Evolutionary conservation across 768 basidiomycete genomes (phyloP), one percentile per base, ranked within the genome.

Genomic region (Gloeophyllum trabeum): DNA sequence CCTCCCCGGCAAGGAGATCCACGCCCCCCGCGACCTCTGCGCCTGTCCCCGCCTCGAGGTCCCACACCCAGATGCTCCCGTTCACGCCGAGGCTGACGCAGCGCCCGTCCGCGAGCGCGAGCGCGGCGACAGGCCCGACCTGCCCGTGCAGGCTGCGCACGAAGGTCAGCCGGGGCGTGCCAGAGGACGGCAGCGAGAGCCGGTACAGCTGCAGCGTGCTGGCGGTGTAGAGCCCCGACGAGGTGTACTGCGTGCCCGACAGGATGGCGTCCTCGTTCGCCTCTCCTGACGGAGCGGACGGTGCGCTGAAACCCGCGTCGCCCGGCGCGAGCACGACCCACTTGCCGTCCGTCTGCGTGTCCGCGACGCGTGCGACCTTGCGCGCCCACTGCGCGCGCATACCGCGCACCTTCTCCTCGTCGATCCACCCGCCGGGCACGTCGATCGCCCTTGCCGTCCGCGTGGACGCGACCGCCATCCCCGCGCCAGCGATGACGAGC

Each of bases 31-130:
- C 39, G 0, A 70, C 61, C 49, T 65, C 64, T 7, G 57, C 53
- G 34, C 64, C 59, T 21, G 59, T 55, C 18, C 63, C 67, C 7
- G 66, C 70, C 55, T 90, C 87, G 24, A 90, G 65, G 60, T 90
- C 87, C 87, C 87, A 90, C 2, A 86, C 81, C 82, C 84, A 87
- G 34, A 90, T 70, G 50, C 74, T 74, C 30, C 84, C 84, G 54
- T 85, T 77, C 24, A 60, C 60, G 6, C 81, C 76, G 16, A 88
- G 60, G 52, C 82, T 81, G 22, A 90, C 81, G 48, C 87, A 90
- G 2, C 87, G 75, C 19, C 87, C 87, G 57, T 90, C 87, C 22
- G 87, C 76, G 25, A 90, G 65, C 13, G 81, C 71, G 18, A 90
- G 67, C 3, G 81, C 72, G 3, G 70, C 70, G 19, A 87, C 69